Evolutionary conservation across 495 filamentous ascomycete species (phyloP).

Genomic region (Darksidea phi): DNA sequence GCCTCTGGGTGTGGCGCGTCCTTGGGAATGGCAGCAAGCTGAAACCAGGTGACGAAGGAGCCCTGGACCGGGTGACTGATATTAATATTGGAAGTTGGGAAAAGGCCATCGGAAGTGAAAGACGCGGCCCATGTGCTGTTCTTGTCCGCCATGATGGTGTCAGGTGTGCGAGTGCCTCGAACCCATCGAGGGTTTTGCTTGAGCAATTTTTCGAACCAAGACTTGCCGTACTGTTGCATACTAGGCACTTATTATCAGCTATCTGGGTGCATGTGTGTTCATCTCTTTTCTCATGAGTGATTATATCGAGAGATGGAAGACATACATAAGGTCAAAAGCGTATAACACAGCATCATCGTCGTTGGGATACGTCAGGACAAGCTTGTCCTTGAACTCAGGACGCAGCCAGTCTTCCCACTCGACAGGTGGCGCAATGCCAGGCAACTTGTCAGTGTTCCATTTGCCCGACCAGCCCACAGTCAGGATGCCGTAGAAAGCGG

Average conservation of each 20-base stretch:
- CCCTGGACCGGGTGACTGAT: conserved; percentile 30
- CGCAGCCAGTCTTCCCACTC: conserved; percentile 39
- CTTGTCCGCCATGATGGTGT: conserved; percentile 23
- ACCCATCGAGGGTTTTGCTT: conserved; percentile 44
- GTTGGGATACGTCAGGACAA: conserved; percentile 46
- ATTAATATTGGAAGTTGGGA: conserved; percentile 5
- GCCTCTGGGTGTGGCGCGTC: conserved; percentile 42
- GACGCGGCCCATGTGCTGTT: conserved; percentile 29
- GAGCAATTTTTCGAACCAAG: conserved; percentile 44
- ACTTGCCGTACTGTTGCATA: conserved; percentile 40
- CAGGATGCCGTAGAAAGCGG: conserved; percentile 27
- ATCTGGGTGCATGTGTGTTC: too few species aligned
- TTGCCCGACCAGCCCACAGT: conserved; percentile 35
- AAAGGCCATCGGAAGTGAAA: not conserved
- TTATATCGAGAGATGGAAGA: not conserved
- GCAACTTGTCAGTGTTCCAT: conserved; percentile 35
- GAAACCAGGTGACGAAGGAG: conserved; percentile 41
- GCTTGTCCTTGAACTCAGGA: conserved; percentile 42
- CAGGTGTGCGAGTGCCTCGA: conserved; percentile 41
- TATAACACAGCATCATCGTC: conserved; percentile 46
- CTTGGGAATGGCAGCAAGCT: conserved; percentile 43
- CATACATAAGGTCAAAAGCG: conserved; percentile 39
- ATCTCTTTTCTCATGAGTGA: not conserved
- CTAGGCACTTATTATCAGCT: too few species aligned
- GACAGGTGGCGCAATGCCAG: conserved; percentile 31